These are phyloP conservation scores for Neofusicoccum parvum DNA, from an alignment of 2,329 filamentous ascomycete genomes.

Conservation along the genomic window DNA sequence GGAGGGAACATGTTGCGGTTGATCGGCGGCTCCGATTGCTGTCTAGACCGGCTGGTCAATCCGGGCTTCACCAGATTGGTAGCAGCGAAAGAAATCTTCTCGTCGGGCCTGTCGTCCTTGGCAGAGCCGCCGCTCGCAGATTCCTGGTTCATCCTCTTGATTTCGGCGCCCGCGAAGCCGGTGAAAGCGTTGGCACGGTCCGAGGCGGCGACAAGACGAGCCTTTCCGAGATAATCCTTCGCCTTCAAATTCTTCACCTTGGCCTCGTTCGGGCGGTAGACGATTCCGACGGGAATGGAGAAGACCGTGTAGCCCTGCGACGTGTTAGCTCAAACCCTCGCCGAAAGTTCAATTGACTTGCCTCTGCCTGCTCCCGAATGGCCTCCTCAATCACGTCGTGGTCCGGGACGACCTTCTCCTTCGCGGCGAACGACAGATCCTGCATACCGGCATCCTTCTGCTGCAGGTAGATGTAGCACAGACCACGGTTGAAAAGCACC, in stretches of 20 bases:
- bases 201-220: conserved; percentile 86
- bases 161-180: conserved; percentile 77
- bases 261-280: conserved; percentile 94
- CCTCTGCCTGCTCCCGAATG: conserved; percentile 89
- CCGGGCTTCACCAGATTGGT: conserved; percentile 90
- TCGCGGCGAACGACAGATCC: conserved; percentile 85
- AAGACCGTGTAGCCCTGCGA: conserved; percentile 93
- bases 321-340: conserved; percentile 30
- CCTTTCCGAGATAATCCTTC: conserved; percentile 96
- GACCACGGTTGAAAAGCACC: conserved; percentile 92
- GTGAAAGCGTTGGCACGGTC: conserved; percentile 80
- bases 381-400: conserved; percentile 98
- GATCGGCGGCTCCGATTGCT: conserved; percentile 81
- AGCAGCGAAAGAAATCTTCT: conserved; percentile 88
- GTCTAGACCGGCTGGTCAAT: conserved; percentile 71
- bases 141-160: conserved; percentile 64
- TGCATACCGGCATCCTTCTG: conserved; percentile 89
- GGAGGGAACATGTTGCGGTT: conserved; percentile 87
- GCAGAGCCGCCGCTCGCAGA: conserved; percentile 41
- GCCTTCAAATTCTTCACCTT: conserved; percentile 98
- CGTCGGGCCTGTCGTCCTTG: conserved; percentile 78
- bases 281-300: conserved; percentile 92
- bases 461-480: conserved; percentile 96
- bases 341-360: conserved; percentile 41
- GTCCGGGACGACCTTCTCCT: conserved; percentile 94